Conservation (phyloP, 306 rosid genomes). For the Arachis hypogaea region DNA sequence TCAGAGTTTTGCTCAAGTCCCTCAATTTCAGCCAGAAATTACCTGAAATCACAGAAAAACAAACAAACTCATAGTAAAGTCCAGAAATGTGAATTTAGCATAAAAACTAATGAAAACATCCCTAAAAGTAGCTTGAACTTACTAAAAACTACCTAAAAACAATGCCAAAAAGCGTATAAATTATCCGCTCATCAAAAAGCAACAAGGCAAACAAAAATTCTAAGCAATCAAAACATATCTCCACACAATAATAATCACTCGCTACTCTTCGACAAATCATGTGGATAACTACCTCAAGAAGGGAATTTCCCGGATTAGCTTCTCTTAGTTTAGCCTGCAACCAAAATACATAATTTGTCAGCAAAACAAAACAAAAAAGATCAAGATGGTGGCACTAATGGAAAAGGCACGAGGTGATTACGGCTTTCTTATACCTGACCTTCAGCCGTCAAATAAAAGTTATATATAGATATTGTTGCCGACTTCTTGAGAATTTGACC, state of each 20-base stretch:
- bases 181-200: too few relatives aligned
- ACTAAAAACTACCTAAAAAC: too few relatives aligned
- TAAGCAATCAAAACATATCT: constrained; percentile 22
- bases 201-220: constrained; percentile 30
- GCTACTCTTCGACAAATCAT: constrained; percentile 3
- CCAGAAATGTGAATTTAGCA: too few relatives aligned
- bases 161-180: too few relatives aligned
- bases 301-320: constrained; percentile 74
- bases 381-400: not conserved
- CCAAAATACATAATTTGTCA: constrained; percentile 42
- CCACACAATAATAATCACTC: constrained; percentile 5
- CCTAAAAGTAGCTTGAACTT: too few relatives aligned
- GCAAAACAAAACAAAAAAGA: constrained; percentile 17
- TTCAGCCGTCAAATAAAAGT: constrained; percentile 87
- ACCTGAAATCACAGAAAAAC: too few relatives aligned
- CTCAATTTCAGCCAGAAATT: too few relatives aligned
- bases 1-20: too few relatives aligned
- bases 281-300: constrained; percentile 73
- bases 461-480: constrained; percentile 88
- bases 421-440: constrained; percentile 63
- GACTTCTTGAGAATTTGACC: constrained; percentile 69
- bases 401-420: constrained; percentile 20
- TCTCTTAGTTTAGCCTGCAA: constrained; percentile 79
- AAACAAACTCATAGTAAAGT: too few relatives aligned
- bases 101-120: too few relatives aligned